Conservation (phyloP, 2,329 filamentous ascomycete species). For the Xylaria sp. region DNA sequence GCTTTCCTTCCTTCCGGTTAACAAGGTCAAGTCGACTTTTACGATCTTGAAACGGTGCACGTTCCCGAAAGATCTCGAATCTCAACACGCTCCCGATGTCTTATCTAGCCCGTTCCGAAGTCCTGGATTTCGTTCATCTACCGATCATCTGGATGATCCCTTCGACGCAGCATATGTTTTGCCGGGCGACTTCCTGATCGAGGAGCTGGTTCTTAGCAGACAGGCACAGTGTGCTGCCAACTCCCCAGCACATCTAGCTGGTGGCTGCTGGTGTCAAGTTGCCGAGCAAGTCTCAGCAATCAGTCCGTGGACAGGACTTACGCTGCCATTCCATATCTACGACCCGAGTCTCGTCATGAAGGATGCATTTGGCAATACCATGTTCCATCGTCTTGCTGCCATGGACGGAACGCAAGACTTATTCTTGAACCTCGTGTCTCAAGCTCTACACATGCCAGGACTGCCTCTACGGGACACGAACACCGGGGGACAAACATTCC, state of each 20-base stretch:
- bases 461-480: constrained; percentile 28
- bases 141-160: constrained; percentile 24
- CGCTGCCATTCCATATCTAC: constrained; percentile 25
- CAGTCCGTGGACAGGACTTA: constrained; percentile 21
- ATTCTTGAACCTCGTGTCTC: constrained; percentile 22
- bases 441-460: constrained; percentile 16
- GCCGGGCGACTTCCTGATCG: constrained; percentile 46
- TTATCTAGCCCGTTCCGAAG: constrained; percentile 2
- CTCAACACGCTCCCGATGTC: constrained; percentile 15
- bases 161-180: constrained; percentile 33
- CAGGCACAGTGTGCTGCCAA: constrained; percentile 13
- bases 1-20: constrained; percentile 20
- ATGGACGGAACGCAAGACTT: constrained; percentile 11
- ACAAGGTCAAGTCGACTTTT: constrained; percentile 22
- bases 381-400: constrained; percentile 40
- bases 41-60: constrained; percentile 30
- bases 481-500: constrained; percentile 31
- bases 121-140: neutral
- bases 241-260: constrained; percentile 29
- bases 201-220: constrained; percentile 18
- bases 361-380: constrained; percentile 49
- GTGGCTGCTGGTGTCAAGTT: constrained; percentile 34
- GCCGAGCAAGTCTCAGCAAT: constrained; percentile 13
- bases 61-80: constrained; percentile 26
- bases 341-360: constrained; percentile 33